Conservation (phyloP, 208 protist genomes). For the Leishmania mexicana region DNA sequence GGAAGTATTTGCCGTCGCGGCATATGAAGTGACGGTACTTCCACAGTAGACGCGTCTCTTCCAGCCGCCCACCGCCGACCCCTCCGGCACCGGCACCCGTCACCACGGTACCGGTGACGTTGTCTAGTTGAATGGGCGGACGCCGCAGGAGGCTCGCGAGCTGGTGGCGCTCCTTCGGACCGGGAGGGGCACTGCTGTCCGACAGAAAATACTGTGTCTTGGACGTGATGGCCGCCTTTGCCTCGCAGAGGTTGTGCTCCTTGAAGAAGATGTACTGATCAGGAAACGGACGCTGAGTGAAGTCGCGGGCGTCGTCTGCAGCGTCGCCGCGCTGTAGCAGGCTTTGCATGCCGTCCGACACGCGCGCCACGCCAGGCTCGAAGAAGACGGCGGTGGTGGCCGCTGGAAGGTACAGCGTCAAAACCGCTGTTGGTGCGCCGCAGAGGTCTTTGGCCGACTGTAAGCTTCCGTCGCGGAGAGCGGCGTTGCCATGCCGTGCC, state of each 20-base stretch:
- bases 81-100: conserved; percentile 4
- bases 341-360: neutral
- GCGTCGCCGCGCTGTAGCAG: neutral
- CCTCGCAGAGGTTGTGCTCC: conserved; percentile 75
- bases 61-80: conserved; percentile 36
- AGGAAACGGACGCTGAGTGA: conserved; percentile 20
- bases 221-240: conserved; percentile 57
- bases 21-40: conserved; percentile 89
- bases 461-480: neutral
- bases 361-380: conserved; percentile 16
- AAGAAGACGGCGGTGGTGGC: conserved; percentile 42
- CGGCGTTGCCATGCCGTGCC: conserved; percentile 1
- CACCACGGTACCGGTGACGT: conserved; percentile 9
- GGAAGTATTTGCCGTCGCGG: conserved; percentile 75
- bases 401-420: conserved; percentile 53
- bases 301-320: neutral
- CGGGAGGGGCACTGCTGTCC: conserved; percentile 56
- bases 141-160: conserved; percentile 53
- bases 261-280: conserved; percentile 51
- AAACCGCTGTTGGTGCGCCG: neutral
- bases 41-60: conserved; percentile 94
- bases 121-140: conserved; percentile 67
- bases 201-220: conserved; percentile 60
- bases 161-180: conserved; percentile 65
- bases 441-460: neutral